Base-by-base conservation (phyloP, 169 alveolate species). In the Eimeria zaria region DNA sequence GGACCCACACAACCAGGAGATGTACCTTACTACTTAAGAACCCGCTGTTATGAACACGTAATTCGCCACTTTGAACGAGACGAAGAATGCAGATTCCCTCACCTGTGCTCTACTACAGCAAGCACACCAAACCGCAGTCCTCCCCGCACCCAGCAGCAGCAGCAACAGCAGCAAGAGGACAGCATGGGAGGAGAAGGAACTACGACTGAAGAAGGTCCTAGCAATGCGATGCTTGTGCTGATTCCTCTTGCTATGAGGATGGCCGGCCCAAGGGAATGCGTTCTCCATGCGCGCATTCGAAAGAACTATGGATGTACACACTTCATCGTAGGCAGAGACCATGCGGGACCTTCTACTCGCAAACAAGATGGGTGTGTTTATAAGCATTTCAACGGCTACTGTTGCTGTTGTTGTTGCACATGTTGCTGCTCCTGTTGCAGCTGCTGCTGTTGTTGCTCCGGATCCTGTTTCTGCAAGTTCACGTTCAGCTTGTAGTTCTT, bases 261-360 rank as follows among this genome's bases (percentile, higher is more conserved):
- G 98, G 98, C 97, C 1, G 98, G 98, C 39, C 98, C 98, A 4
- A n/a, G 98, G 12, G 98, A 97, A 89, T 97, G 97, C 33, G 88
- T 97, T n/a, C 80, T 95, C 84, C 98, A 97, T 39, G 97, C 98
- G 22, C 74, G 95, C 36, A 92, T 97, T 33, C 73, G 98, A 64
- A 95, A 91, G 48, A 97, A 97, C 81, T 97, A 96, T 67, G 98
- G 98, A 36, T 95, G 97, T 74, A 95, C 97, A 12, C 98, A 97
- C 87, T 97, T 97, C 88, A 97, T 97, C 41, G 96, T 97, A 0
- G 98, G 98, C n/a, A 71, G 98, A 24, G 98, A 97, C 64, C 98
- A 97, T 53, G 98, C 98, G 36, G 98, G 98, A 6, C 97, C 96
- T 44, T 81, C 95, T 8, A 64, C 95, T n/a, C 2, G 60, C 1